Evolutionary conservation across 228 moss, liverwort and hornwort genomes (phyloP).

Genomic region (Sphagnum fallax): DNA sequence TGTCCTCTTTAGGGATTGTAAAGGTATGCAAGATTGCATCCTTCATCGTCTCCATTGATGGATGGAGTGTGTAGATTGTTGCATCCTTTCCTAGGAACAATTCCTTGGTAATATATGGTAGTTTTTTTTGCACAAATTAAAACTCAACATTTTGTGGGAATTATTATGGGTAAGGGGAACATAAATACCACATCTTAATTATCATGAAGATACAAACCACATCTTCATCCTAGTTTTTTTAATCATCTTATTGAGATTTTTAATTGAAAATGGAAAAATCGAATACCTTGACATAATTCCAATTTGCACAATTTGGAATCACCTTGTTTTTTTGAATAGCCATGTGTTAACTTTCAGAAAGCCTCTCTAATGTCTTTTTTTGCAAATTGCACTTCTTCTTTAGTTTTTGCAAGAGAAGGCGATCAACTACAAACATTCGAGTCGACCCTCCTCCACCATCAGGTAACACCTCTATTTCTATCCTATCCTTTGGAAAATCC

Average conservation of each 20-base stretch:
- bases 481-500: too few species aligned
- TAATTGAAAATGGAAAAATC: neutral
- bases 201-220: neutral
- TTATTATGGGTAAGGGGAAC: neutral
- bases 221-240: neutral
- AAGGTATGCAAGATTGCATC: neutral
- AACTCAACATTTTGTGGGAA: neutral
- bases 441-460: too few species aligned
- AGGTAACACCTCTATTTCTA: too few species aligned
- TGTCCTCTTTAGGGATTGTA: neutral
- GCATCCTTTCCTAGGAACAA: neutral
- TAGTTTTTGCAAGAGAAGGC: neutral
- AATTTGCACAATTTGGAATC: neutral
- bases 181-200: neutral
- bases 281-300: neutral
- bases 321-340: neutral
- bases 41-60: neutral
- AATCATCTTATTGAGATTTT: neutral
- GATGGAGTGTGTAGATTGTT: neutral
- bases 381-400: neutral
- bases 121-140: neutral
- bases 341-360: neutral
- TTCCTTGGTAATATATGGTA: neutral
- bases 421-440: neutral
- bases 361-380: neutral